Conservation (phyloP, 78 protist genomes). For the Pigoraptor vietnamica region DNA sequence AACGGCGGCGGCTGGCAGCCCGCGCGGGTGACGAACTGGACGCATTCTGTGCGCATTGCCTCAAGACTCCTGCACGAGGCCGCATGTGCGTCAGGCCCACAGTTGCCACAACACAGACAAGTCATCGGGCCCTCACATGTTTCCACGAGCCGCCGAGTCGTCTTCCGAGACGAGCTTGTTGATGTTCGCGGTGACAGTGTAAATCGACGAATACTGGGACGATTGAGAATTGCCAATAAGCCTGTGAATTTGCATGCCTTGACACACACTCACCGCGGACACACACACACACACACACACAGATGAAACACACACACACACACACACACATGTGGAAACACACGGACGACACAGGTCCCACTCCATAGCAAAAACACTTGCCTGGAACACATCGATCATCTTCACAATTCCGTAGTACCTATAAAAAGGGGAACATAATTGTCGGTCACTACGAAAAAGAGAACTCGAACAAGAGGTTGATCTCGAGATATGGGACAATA, state of each 20-base stretch:
- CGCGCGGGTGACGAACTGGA: not conserved
- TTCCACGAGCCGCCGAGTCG: not conserved
- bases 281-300: too few relatives aligned
- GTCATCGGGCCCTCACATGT: not conserved
- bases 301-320: too few relatives aligned
- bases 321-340: not conserved
- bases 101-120: too few relatives aligned
- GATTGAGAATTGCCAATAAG: too few relatives aligned
- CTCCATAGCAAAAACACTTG: too few relatives aligned
- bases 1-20: not conserved
- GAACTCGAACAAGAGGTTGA: too few relatives aligned
- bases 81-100: too few relatives aligned
- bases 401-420: slow-evolving; percentile 42
- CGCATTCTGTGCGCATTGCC: not conserved
- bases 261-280: too few relatives aligned
- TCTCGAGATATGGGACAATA: too few relatives aligned
- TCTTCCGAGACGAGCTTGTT: slow-evolving; percentile 2
- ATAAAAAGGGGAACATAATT: not conserved
- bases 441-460: too few relatives aligned
- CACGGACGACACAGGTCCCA: too few relatives aligned
- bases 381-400: slow-evolving; percentile 51
- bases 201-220: slow-evolving; percentile 3
- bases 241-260: too few relatives aligned
- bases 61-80: not conserved
- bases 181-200: slow-evolving; percentile 40